Evolutionary conservation across 306 rosid species (phyloP).

Genomic region (Quercus bicolor): DNA sequence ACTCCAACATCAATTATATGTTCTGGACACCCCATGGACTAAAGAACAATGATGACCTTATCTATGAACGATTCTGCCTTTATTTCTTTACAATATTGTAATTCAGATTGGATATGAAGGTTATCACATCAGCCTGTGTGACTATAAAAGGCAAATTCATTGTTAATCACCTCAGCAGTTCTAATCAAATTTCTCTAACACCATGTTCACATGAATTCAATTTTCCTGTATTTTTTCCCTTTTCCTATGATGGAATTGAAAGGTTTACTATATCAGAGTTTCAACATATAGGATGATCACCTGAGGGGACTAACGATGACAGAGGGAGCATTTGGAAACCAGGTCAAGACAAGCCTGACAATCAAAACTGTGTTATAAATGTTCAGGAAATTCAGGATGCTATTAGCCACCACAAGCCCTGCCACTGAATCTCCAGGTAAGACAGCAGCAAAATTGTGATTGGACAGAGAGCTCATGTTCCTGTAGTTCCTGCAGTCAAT

Average conservation of each 20-base stretch:
- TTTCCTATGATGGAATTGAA: neutral
- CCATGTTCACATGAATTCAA: neutral
- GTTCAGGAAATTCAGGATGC: constrained; percentile 74
- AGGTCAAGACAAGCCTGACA: constrained; percentile 89
- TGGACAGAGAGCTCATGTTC: constrained; percentile 26
- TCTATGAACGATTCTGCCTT: neutral
- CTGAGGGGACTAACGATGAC: constrained; percentile 88
- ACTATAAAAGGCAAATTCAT: neutral
- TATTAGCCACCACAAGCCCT: constrained; percentile 78
- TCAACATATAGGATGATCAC: constrained; percentile 20
- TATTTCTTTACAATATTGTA: too few relatives aligned
- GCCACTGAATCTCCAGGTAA: constrained; percentile 91
- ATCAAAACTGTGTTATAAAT: constrained; percentile 78
- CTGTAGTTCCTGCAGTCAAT: constrained; percentile 40
- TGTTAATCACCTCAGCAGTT: neutral
- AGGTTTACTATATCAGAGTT: neutral
- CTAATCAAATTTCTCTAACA: neutral
- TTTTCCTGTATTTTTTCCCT: neutral
- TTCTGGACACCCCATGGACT: neutral
- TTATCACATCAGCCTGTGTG: neutral
- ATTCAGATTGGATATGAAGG: too few relatives aligned
- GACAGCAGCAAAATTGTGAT: constrained; percentile 79
- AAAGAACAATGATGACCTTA: neutral
- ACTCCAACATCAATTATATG: neutral
- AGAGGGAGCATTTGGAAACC: constrained; percentile 93